Base-by-base conservation (phyloP, 202 grass and related monocot genomes). In the Panicum hallii region DNA sequence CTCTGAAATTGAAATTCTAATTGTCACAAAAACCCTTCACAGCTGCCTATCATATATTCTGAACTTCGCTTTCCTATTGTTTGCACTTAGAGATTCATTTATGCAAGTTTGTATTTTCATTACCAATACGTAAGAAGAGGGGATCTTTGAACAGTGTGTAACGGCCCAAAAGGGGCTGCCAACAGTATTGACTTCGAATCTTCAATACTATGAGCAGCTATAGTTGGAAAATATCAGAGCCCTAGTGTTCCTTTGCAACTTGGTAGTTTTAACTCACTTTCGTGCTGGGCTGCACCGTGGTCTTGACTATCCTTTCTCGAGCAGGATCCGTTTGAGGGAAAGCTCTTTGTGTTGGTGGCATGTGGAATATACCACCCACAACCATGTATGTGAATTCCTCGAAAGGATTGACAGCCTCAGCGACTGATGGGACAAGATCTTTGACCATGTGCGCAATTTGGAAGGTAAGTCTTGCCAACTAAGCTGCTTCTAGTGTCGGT, bases 241-340 rank as follows among this genome's bases (percentile, higher is more conserved):
- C 19, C 4, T 11, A 11, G 11, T 58, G 23, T 34, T 38, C 10
- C 48, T 48, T 65, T 45, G 63, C 77, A 69, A 6, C 78, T 63
- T 30, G 79, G 79, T 52, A 42, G 79, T 90, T 90, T 46, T 17
- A 85, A 66, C 79, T 79, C 74, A 67, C 74, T 90, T 75, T 55
- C 58, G 41, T 44, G 49, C 32, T 77, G 22, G 55, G 22, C 88
- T 48, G 64, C 44, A 47, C 20, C 28, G 32, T 41, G 72, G 83
- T 72, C 36, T 86, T 86, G 79, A 86, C 74, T 6, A 9, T 72
- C 40, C 23, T 80, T 84, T 80, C 61, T 74, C 49, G 61, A 75
- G 70, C 62, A 80, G 58, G 42, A 65, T 90, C 41, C 42, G 53
- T 40, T 52, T 0, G 65, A 28, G 50, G 79, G 54, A 79, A 52